Percentiles rank a stretch among this genome's conserved stretches.
These are phyloP conservation scores for Cochlearia excelsa DNA, from an alignment of 345 rosid species.

Conservation along the genomic window DNA sequence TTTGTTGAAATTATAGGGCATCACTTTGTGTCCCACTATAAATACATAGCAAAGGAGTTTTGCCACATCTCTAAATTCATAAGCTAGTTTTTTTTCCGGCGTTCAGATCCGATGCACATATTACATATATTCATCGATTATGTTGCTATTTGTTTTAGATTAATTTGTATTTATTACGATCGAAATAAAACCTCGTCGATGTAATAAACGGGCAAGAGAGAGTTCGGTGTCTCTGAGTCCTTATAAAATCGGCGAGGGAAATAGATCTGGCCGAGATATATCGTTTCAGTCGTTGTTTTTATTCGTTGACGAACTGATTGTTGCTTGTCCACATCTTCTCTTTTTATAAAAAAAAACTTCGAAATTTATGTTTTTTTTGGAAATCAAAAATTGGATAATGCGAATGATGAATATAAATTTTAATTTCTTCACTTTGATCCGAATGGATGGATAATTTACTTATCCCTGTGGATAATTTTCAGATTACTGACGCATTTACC, in stretches of 20 bases:
- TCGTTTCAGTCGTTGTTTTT: slow-evolving; percentile 37
- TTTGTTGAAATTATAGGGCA: slow-evolving; percentile 14
- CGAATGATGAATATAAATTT: slow-evolving; percentile 20
- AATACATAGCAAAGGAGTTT: neutral
- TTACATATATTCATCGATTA: no score
- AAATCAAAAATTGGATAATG: neutral
- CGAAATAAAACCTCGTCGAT: slow-evolving; percentile 23
- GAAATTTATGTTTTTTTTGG: no score
- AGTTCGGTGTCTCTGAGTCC: slow-evolving; percentile 40
- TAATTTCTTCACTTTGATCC: slow-evolving; percentile 40
- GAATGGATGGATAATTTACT: slow-evolving; percentile 5
- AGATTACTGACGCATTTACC: slow-evolving; percentile 28
- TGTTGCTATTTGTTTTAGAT: no score
- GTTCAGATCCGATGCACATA: no score
- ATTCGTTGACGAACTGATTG: slow-evolving; percentile 34
- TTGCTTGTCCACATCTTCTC: slow-evolving; percentile 34
- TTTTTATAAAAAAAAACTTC: no score
- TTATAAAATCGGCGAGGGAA: slow-evolving; percentile 31
- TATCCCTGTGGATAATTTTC: slow-evolving; percentile 23
- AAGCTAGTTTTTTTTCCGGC: neutral
- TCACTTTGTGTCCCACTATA: slow-evolving; percentile 18
- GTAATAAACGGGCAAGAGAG: slow-evolving; percentile 27
- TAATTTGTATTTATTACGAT: no score
- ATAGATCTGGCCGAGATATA: slow-evolving; percentile 32
- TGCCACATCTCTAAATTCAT: neutral